Conservation (phyloP, 768 basidiomycete species). For the Auricularia auricula-judae region DNA sequence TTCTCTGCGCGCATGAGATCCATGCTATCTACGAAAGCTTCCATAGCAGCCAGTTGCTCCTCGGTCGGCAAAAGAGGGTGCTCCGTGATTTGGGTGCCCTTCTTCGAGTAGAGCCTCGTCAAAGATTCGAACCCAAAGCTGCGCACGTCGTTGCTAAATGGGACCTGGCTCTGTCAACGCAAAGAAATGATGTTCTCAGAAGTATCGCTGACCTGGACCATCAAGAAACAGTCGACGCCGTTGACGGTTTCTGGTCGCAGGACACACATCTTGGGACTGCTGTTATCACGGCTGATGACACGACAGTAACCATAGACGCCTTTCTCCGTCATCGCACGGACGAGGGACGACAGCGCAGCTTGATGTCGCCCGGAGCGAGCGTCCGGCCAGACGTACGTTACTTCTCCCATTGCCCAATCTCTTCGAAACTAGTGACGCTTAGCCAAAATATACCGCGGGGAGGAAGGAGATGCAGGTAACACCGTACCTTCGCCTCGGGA, state of each 20-base stretch:
- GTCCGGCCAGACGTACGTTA: slow-evolving; percentile 79
- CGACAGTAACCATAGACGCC: slow-evolving; percentile 64
- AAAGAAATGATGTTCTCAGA: background rate
- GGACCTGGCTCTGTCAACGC: slow-evolving; percentile 45
- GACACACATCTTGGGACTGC: slow-evolving; percentile 80
- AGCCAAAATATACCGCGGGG: background rate
- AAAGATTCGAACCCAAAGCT: slow-evolving; percentile 81
- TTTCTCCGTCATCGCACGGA: slow-evolving; percentile 64
- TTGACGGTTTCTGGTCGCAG: slow-evolving; percentile 52
- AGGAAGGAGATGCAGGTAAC: background rate
- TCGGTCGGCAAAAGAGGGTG: slow-evolving; percentile 80
- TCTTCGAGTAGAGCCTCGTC: slow-evolving; percentile 57
- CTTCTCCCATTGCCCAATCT: slow-evolving; percentile 72
- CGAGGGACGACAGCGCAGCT: slow-evolving; percentile 77
- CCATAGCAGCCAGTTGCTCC: slow-evolving; percentile 73
- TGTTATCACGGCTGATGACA: slow-evolving; percentile 62
- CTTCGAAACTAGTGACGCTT: slow-evolving; percentile 56
- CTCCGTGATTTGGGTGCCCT: slow-evolving; percentile 57
- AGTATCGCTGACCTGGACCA: slow-evolving; percentile 55
- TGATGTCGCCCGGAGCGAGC: slow-evolving; percentile 55
- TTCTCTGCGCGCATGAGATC: slow-evolving; percentile 70
- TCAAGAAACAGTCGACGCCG: slow-evolving; percentile 69
- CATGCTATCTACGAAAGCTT: slow-evolving; percentile 78
- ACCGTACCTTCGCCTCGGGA: slow-evolving; percentile 41
- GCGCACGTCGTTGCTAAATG: slow-evolving; percentile 89